These are phyloP conservation scores for Akebia trifoliata DNA, from an alignment of 164 flowering plant genomes.

Conservation along the genomic window DNA sequence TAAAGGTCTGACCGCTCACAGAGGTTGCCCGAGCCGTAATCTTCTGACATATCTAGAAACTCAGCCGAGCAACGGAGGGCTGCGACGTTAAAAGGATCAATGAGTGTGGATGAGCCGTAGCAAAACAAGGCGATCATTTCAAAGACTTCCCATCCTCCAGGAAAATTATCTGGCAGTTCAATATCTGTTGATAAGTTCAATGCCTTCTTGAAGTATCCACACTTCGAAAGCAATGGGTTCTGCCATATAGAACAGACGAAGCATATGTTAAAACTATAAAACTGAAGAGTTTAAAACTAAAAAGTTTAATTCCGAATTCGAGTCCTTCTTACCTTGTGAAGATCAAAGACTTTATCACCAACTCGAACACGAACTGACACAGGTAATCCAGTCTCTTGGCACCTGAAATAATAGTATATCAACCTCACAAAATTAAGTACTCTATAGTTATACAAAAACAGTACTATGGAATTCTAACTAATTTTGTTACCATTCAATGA, in stretches of 20 bases:
- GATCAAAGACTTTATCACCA: constrained; percentile 48
- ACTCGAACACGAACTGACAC: constrained; percentile 58
- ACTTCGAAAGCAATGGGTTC: constrained; percentile 54
- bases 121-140: constrained; percentile 73
- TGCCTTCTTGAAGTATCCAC: constrained; percentile 69
- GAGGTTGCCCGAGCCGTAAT: constrained; percentile 51
- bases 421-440: background rate
- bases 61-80: constrained; percentile 84
- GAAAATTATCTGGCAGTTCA: constrained; percentile 60
- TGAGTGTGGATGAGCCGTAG: constrained; percentile 60
- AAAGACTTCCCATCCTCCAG: constrained; percentile 82
- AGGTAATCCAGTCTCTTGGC: constrained; percentile 83
- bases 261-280: constrained; percentile 4
- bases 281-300: background rate
- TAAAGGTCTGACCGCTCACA: constrained; percentile 71
- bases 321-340: constrained; percentile 66
- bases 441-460: background rate
- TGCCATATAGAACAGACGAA: constrained; percentile 27
- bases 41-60: constrained; percentile 83
- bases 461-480: background rate
- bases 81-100: constrained; percentile 79
- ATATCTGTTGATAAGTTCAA: constrained; percentile 41
- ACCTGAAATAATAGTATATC: constrained; percentile 38
- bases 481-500: constrained; percentile 78
- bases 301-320: background rate